Conservation (phyloP, 345 rosid genomes). For the Schrenkiella parvula region DNA sequence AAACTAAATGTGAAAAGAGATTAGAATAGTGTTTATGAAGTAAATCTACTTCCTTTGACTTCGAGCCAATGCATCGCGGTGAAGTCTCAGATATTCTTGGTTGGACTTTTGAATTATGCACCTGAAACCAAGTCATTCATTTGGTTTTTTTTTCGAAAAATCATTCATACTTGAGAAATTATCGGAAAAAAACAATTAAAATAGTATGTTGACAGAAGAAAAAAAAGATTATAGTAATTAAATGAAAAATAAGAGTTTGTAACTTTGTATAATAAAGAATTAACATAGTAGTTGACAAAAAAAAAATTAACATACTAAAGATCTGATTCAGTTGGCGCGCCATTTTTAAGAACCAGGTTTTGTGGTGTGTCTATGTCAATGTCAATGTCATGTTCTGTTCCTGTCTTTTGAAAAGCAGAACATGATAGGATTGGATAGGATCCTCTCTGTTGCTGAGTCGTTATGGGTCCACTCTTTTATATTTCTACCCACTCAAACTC, state of each 20-base stretch:
- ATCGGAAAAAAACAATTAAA: not conserved
- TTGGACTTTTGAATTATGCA: not conserved
- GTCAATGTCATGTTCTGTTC: not conserved
- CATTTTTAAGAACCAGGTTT: not conserved
- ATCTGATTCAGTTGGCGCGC: slow-evolving; percentile 3
- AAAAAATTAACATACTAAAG: not conserved
- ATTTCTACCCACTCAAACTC: not conserved
- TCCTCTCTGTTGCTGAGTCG: not conserved
- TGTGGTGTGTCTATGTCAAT: not conserved
- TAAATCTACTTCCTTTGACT: not conserved
- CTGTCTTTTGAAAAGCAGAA: not conserved
- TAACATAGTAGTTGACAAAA: no score
- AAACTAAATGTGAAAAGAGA: no score
- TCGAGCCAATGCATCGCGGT: no score
- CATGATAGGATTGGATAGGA: slow-evolving; percentile 14
- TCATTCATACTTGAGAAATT: not conserved
- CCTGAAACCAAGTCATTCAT: not conserved
- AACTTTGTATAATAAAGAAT: no score
- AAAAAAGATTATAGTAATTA: not conserved
- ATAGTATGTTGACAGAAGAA: not conserved
- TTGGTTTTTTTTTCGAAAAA: not conserved
- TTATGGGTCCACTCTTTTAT: not conserved
- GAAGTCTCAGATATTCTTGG: not conserved
- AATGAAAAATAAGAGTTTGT: not conserved
- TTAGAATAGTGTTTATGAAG: no score